Percentiles rank a stretch among this genome's conserved stretches.
phyloP scores from a whole-genome alignment of 345 rosid species.

The Camelina laxa region DNA sequence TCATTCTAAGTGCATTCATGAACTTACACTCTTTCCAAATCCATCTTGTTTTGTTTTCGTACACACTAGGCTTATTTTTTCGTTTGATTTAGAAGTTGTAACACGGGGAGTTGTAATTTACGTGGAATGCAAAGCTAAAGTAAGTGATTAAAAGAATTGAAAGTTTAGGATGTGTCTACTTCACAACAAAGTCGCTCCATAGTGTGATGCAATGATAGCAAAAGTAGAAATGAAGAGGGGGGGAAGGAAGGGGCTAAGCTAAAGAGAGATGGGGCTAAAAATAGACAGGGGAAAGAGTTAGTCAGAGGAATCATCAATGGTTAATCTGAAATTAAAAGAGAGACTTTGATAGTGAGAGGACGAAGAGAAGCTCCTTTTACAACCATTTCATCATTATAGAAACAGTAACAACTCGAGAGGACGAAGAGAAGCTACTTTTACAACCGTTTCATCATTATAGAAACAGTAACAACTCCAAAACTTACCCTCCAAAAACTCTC shows the following conservation, averaged over 20 bases:
- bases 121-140: conserved; percentile 11
- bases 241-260: conserved; percentile 30
- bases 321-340: conserved; percentile 36
- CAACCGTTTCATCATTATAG: conserved; percentile 23
- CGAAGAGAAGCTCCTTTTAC: conserved; percentile 20
- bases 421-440: conserved; percentile 20
- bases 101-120: conserved; percentile 17
- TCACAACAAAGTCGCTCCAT: conserved; percentile 36
- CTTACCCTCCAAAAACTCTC: conserved; percentile 2
- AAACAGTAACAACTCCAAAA: background rate
- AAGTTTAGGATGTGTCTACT: conserved; percentile 28
- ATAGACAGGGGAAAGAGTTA: conserved; percentile 36
- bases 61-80: background rate
- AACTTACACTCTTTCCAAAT: conserved; percentile 8
- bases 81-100: conserved; percentile 18
- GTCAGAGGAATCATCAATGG: conserved; percentile 45
- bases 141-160: background rate
- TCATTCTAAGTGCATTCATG: conserved; percentile 17
- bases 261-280: conserved; percentile 35
- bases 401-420: conserved; percentile 24
- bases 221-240: conserved; percentile 18
- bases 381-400: conserved; percentile 25
- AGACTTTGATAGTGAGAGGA: conserved; percentile 35
- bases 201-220: conserved; percentile 42
- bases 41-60: conserved; percentile 7